Conservation (phyloP, 805 yeast species). For the Metschnikowia lunata region DNA sequence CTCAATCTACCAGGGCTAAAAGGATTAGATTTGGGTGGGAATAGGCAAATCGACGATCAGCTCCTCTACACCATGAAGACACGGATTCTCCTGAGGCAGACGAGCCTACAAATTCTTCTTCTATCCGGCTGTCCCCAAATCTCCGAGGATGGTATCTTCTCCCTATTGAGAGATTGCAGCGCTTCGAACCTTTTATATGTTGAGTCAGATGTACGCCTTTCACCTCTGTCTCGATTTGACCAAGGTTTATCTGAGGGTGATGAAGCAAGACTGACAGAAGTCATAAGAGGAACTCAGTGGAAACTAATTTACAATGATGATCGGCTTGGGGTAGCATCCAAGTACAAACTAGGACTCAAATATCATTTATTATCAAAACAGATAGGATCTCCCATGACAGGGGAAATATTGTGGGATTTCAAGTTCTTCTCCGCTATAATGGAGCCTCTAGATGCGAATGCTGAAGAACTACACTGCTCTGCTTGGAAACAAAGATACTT, state of each 20-base stretch:
- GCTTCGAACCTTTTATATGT: conserved; percentile 9
- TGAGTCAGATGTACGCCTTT: conserved; percentile 13
- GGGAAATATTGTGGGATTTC: conserved; percentile 14
- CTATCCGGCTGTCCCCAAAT: conserved; percentile 21
- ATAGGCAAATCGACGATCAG: conserved; percentile 26
- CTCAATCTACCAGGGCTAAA: conserved; percentile 25
- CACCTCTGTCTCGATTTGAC: conserved; percentile 2
- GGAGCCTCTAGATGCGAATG: conserved; percentile 1
- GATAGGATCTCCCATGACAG: not conserved
- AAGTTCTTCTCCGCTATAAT: conserved; percentile 14
- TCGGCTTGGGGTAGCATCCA: conserved; percentile 11
- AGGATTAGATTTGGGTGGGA: conserved; percentile 31
- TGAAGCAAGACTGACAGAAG: not conserved
- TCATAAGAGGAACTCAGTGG: conserved; percentile 26
- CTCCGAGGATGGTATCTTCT: conserved; percentile 9
- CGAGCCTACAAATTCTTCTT: conserved; percentile 21
- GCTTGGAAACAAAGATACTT: conserved; percentile 16
- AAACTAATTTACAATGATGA: conserved; percentile 8
- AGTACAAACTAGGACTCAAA: conserved; percentile 25
- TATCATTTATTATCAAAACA: conserved; percentile 17
- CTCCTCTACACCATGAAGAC: conserved; percentile 23
- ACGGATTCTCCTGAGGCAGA: conserved; percentile 16
- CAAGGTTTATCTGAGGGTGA: not conserved
- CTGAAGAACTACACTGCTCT: conserved; percentile 4
- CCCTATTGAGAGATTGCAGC: conserved; percentile 7